Base-by-base conservation (phyloP, 2,329 filamentous ascomycete species). In the Arthrobotrys sphaeroides region DNA sequence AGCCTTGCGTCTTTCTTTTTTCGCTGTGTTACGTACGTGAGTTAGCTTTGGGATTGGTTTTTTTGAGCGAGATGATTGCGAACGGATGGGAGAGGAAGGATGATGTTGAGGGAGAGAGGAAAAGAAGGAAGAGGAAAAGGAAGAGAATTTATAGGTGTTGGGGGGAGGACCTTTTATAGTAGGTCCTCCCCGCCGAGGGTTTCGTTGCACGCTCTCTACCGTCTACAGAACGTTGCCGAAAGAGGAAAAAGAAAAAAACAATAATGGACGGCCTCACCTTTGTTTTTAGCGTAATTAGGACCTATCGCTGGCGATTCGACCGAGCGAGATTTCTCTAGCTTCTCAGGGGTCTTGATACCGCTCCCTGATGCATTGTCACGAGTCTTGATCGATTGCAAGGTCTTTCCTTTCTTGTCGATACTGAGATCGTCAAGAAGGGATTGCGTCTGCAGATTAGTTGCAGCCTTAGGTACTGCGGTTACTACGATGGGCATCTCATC, bases 1-100 rank as follows among this genome's bases (percentile, higher is more conserved):
- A 18, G 69, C 69, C 47, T 24, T 60, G 6, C 69, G 60, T 55
- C 60, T 24, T 28, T 66, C 53, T 57, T 73, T 73, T 31, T 73
- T 73, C 4, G 69, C 69, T 73, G 28, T 57, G 40, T n/a, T n/a
- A 18, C 1, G 9, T 18, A 22, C 43, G 49, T 24, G 16, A 36
- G 22, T 10, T 57, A 18, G n/a, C 36, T 64, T 33, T n/a, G 26
- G 16, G 42, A 55, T 24, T 51, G 18, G 10, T n/a, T n/a, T n/a
- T n/a, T n/a, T n/a, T n/a, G 26, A 18, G 22, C 22, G 22, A 42
- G 16, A 42, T 24, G 2, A 10, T 42, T 26, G 24, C 10, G 49
- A 36, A 16, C 6, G 4, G 16, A 38, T 9, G 7, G 13, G 26
- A n/a, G 47, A 33, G 36, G 16, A 43, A 33, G 36, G 2, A 33